Base-by-base conservation (phyloP, 805 yeast genomes). In the Yarrowia sp. region DNA sequence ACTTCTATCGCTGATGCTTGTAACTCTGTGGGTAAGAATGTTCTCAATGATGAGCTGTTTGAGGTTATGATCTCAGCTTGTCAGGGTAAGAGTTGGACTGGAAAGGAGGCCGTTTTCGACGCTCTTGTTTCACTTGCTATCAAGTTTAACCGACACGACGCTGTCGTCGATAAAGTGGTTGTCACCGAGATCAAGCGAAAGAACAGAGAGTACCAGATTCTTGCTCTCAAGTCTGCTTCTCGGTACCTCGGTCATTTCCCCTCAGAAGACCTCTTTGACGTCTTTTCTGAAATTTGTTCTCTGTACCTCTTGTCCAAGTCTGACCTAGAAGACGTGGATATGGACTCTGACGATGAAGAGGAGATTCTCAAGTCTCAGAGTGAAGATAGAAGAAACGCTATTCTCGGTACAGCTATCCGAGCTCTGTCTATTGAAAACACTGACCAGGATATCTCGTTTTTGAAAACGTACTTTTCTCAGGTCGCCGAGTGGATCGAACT, bases 41-140 rank as follows among this genome's bases (percentile, higher is more conserved):
- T 28, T 15, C 41, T 61, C 9, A 61, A 35, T 13, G 72, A 72
- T 1, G 73, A 69, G 15, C 73, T 90, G 15, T 83, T 89, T 66
- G 75, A 77, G 0, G 77, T 85, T 7, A 77, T 90, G 51, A 72
- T 89, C 15, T 81, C 80, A 33, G 84, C 96, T 0, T 80, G 86
- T 65, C 79, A 81, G 65, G 97, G 97, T 0, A 84, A 96, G 66
- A 83, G 93, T 9, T 93, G 97, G 95, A 80, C 81, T 14, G 98
- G 98, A 6, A 93, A 93, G 71, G 97, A 92, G 69, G 74, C 80
- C 33, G 81, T 95, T 1, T 77, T 91, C 17, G 85, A 84, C 41
- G 89, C 97, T 0, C 76, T 92, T 64, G 88, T 89, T 0, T 75
- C 84, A 1, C 78, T 89, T 36, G 72, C 87, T 0, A 71, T 78